Base-by-base conservation (phyloP, 2,329 filamentous ascomycete species). In the Lasiodiplodia theobromae region DNA sequence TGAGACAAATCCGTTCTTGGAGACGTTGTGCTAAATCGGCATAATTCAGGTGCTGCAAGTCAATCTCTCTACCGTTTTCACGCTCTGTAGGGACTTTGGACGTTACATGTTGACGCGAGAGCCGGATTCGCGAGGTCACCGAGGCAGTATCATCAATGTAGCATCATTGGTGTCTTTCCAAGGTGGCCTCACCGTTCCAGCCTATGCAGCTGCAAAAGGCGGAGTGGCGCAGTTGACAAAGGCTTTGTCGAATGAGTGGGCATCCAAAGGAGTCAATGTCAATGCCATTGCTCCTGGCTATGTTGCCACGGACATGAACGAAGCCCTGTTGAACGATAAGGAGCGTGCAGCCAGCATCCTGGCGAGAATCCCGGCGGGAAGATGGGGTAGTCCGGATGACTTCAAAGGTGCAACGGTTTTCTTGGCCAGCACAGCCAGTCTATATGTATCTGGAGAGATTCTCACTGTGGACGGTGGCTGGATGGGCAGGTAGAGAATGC, bases 241-340 rank as follows among this genome's bases (percentile, higher is more conserved):
- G 82, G 90, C 91, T 25, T 84, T 97, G 69, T 89, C 90, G 53
- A 97, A 97, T 77, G 92, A 96, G 82, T 97, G 94, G 94, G 88
- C 90, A 0, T 79, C 83, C 18, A 86, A 89, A 74, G 93, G 93
- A 1, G 86, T 97, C 70, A 92, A 87, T 1, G 93, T 97, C 51
- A 97, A 97, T 78, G 92, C 91, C 10, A 92, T 97, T 76, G 93
- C 93, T 2, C 94, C 94, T 0, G 94, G 94, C 0, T 97, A 97
- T 79, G 92, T 97, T 73, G 92, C 88, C 58, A 97, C 94, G 18
- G 94, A 97, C 69, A 97, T 97, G 94, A 97, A 97, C 78, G 86
- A 86, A 72, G 94, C 93, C 2, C 80, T 97, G 75, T 87, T 97
- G 51, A 87, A 89, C 64, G 89, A 97, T 78, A 79, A 86, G 73